A percentile compares a stretch with the other conserved stretches of the same genome.
These are phyloP conservation scores for Castanopsis chinensis DNA, from an alignment of 306 rosid species.

Conservation along the genomic window DNA sequence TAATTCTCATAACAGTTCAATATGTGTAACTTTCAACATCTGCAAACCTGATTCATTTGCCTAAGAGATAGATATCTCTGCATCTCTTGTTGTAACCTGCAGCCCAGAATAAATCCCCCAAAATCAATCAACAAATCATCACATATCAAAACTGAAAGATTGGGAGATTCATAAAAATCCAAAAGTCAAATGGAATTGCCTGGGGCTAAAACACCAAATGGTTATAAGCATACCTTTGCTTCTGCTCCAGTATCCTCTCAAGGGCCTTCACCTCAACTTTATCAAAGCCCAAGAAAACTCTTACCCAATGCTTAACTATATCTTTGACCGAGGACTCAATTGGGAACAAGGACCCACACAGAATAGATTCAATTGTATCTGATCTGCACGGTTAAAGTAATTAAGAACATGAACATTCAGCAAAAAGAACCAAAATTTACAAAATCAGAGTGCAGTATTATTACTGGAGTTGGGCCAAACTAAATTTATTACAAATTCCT, in stretches of 20 bases:
- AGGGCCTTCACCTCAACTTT: constrained; percentile 96
- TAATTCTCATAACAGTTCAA: constrained; percentile 18
- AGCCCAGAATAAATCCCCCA: constrained; percentile 42
- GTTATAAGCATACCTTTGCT: constrained; percentile 66
- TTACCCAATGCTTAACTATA: constrained; percentile 78
- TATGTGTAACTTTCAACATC: constrained; percentile 24
- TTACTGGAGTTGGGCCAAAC: too few relatives aligned
- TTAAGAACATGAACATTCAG: constrained; percentile 5
- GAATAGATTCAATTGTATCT: constrained; percentile 79
- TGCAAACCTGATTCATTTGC: constrained; percentile 73
- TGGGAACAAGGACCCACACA: constrained; percentile 83
- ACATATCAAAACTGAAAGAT: constrained; percentile 28
- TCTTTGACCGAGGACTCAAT: constrained; percentile 57
- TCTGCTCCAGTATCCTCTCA: constrained; percentile 95
- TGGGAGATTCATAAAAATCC: constrained; percentile 20
- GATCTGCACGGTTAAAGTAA: constrained; percentile 58
- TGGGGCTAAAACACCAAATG: constrained; percentile 19
- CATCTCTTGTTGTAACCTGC: constrained; percentile 98
- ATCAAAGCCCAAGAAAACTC: constrained; percentile 71
- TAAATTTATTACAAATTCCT: too few relatives aligned
- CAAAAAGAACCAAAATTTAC: neutral
- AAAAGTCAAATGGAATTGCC: constrained; percentile 14
- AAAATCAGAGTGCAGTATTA: neutral
- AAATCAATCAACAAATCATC: constrained; percentile 35
- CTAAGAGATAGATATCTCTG: constrained; percentile 82